Percentiles rank a stretch among this genome's conserved stretches.
These are phyloP conservation scores for Euphrasia arctica DNA, from an alignment of 305 asterid species.

Conservation along the genomic window DNA sequence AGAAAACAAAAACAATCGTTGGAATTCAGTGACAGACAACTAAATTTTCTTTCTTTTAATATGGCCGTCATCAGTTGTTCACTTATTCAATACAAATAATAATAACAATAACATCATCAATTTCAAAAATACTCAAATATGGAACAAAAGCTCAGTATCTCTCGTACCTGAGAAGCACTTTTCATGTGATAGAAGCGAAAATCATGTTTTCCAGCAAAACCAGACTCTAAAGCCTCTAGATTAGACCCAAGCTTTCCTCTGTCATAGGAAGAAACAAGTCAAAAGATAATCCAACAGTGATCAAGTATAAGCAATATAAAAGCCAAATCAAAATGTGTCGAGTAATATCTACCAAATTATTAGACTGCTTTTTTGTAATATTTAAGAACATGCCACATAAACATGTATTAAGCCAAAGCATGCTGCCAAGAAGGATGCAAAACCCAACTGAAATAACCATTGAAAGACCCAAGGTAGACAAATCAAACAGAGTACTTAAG, in stretches of 20 bases:
- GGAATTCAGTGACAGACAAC: too few species aligned
- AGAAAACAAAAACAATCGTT: too few species aligned
- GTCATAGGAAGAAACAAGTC: slow-evolving; percentile 30
- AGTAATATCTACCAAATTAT: not conserved
- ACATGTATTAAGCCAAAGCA: not conserved
- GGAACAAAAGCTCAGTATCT: slow-evolving; percentile 11
- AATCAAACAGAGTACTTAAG: not conserved
- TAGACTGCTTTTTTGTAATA: not conserved
- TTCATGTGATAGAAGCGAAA: slow-evolving; percentile 67
- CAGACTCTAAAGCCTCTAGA: slow-evolving; percentile 41
- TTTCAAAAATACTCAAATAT: not conserved
- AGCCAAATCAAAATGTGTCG: not conserved
- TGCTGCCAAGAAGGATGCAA: not conserved
- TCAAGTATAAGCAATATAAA: too few species aligned
- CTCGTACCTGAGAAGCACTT: slow-evolving; percentile 72
- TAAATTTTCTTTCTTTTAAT: too few species aligned
- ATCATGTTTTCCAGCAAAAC: slow-evolving; percentile 38
- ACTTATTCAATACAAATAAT: too few species aligned
- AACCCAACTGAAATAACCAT: not conserved
- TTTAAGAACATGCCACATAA: not conserved
- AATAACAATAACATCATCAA: too few species aligned
- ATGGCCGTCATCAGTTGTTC: too few species aligned
- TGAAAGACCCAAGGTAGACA: not conserved
- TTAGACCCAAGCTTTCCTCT: slow-evolving; percentile 58
- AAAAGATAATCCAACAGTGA: not conserved